These are phyloP conservation scores for Talaromyces sp. DNA, from an alignment of 2,329 filamentous ascomycete genomes.

Conservation along the genomic window DNA sequence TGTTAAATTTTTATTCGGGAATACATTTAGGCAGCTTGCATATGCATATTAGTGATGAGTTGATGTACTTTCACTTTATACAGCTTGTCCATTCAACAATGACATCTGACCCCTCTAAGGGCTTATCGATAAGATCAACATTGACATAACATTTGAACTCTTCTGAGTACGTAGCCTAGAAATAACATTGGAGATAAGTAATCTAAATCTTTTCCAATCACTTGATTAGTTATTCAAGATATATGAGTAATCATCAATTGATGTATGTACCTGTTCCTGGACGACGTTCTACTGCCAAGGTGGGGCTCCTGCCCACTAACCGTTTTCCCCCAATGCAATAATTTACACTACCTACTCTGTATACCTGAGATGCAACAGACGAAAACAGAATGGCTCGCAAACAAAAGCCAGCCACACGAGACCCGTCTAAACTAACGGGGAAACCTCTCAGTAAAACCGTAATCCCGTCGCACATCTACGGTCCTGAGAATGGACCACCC, in stretches of 20 bases:
- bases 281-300: neutral
- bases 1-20: neutral
- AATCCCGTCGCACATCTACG: conserved; percentile 19
- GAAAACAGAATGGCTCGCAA: neutral
- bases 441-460: conserved; percentile 26
- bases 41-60: neutral
- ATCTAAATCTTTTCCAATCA: neutral
- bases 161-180: too few species aligned
- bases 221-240: too few species aligned
- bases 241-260: too few species aligned
- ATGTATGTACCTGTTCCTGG: too few species aligned
- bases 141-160: too few species aligned
- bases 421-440: conserved; percentile 21
- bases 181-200: too few species aligned
- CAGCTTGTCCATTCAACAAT: neutral
- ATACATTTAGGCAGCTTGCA: neutral
- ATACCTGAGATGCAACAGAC: neutral
- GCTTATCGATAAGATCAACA: too few species aligned
- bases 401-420: conserved; percentile 8
- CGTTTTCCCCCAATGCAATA: neutral
- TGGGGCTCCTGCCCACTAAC: neutral
- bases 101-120: neutral
- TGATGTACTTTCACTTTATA: neutral
- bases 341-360: neutral
- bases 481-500: neutral